Conservation (phyloP, 1,284 basidiomycete species). For the Ganoderma meredithae region DNA sequence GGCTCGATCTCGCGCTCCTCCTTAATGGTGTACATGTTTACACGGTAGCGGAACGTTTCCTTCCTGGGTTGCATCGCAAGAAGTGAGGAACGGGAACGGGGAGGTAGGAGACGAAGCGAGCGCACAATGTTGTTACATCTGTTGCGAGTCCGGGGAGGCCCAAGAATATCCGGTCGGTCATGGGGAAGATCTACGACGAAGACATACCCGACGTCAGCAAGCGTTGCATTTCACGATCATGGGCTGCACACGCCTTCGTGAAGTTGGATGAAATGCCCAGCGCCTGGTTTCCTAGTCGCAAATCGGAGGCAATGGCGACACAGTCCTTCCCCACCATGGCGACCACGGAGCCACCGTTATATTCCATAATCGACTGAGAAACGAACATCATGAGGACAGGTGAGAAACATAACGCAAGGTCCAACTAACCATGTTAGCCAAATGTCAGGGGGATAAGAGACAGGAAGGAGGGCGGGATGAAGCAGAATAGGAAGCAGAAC, state of each 20-base stretch:
- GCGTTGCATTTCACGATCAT: background rate
- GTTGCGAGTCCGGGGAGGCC: constrained; percentile 95
- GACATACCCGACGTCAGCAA: constrained; percentile 4
- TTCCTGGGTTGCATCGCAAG: too few species aligned
- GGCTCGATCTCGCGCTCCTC: constrained; percentile 98
- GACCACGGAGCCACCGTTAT: constrained; percentile 96
- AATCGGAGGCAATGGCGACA: constrained; percentile 97
- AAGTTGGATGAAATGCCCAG: constrained; percentile 92
- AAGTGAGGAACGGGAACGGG: background rate
- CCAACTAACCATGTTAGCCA: constrained; percentile 27
- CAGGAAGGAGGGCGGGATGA: background rate
- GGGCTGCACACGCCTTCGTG: constrained; percentile 75
- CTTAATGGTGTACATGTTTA: constrained; percentile 99
- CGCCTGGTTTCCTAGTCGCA: constrained; percentile 91
- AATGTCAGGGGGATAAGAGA: background rate
- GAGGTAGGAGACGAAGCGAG: constrained; percentile 17
- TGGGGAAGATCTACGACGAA: constrained; percentile 82
- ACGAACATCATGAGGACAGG: background rate
- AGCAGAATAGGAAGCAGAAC: constrained; percentile 13
- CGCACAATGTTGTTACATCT: constrained; percentile 92
- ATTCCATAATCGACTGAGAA: constrained; percentile 81
- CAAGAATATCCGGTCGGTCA: constrained; percentile 92
- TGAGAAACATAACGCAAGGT: too few species aligned
- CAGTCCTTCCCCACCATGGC: constrained; percentile 99
- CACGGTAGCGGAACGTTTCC: constrained; percentile 90